Conservation (phyloP, 1,284 basidiomycete genomes). For the Flammula alnicola region DNA sequence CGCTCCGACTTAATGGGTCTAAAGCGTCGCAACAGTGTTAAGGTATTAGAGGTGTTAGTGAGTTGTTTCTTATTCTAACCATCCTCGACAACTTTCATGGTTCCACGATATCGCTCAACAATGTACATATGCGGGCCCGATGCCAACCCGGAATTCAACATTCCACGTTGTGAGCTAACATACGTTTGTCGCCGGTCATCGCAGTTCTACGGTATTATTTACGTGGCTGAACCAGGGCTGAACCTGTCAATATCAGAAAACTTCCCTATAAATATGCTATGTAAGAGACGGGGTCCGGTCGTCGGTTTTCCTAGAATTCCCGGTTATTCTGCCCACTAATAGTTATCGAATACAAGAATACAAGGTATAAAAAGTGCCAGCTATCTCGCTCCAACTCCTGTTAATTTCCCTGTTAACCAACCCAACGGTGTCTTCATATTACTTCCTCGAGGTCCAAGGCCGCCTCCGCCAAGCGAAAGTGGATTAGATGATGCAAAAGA, state of each 20-base stretch:
- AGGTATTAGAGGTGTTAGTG: background rate
- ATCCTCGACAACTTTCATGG: background rate
- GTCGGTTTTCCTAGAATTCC: background rate
- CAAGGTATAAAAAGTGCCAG: slow-evolving; percentile 10
- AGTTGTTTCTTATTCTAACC: background rate
- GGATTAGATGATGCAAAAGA: slow-evolving; percentile 80
- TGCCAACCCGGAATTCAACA: slow-evolving; percentile 4
- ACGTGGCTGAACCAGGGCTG: background rate
- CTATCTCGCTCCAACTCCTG: slow-evolving; percentile 62
- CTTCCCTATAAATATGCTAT: background rate
- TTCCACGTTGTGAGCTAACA: no score
- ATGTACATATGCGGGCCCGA: no score
- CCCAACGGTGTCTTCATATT: slow-evolving; percentile 74
- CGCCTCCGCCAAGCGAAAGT: slow-evolving; percentile 69
- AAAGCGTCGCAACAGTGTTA: background rate
- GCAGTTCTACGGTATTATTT: background rate
- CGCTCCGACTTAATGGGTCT: slow-evolving; percentile 23
- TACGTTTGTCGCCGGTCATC: background rate
- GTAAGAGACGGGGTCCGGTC: background rate
- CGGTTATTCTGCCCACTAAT: background rate
- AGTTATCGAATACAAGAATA: slow-evolving; percentile 2
- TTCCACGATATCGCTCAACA: background rate
- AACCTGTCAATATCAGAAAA: background rate
- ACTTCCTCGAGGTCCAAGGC: slow-evolving; percentile 59
- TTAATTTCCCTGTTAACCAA: slow-evolving; percentile 77